A percentile compares a stretch with the other conserved stretches of the same genome.
These are phyloP conservation scores for Colletotrichum navitas DNA, from an alignment of 2,329 filamentous ascomycete species.

Conservation along the genomic window DNA sequence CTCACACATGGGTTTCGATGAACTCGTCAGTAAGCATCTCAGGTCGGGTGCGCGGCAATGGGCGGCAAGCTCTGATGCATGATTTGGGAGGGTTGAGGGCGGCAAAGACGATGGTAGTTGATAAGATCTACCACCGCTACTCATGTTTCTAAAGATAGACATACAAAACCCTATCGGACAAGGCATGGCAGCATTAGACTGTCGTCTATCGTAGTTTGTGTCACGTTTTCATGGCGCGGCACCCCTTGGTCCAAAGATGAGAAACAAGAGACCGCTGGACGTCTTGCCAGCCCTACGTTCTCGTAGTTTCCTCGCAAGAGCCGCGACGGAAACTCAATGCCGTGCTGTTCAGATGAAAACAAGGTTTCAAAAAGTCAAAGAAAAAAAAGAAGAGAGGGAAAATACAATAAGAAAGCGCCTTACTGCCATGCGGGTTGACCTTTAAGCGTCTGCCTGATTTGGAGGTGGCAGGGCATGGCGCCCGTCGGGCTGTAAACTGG, in stretches of 20 bases:
- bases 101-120: not conserved
- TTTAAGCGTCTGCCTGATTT: slow-evolving; percentile 2
- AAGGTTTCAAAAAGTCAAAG: no score
- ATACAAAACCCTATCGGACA: not conserved
- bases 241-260: not conserved
- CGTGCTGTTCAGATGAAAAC: not conserved
- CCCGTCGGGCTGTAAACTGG: not conserved
- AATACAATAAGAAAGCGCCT: not conserved
- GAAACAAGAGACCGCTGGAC: not conserved
- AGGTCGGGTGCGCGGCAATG: not conserved
- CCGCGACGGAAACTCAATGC: not conserved
- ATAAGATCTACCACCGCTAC: not conserved
- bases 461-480: not conserved
- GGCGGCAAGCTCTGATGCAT: slow-evolving; percentile 5
- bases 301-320: not conserved
- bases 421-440: not conserved
- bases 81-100: not conserved
- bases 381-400: not conserved
- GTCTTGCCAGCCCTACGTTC: not conserved
- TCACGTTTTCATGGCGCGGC: not conserved
- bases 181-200: not conserved
- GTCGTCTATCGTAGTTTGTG: not conserved
- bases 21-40: not conserved
- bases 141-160: not conserved
- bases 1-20: not conserved